Evolutionary conservation across 2,329 filamentous ascomycete genomes (phyloP), one percentile per base, ranked within the genome.

Genomic region (Hypoxylon sp.): DNA sequence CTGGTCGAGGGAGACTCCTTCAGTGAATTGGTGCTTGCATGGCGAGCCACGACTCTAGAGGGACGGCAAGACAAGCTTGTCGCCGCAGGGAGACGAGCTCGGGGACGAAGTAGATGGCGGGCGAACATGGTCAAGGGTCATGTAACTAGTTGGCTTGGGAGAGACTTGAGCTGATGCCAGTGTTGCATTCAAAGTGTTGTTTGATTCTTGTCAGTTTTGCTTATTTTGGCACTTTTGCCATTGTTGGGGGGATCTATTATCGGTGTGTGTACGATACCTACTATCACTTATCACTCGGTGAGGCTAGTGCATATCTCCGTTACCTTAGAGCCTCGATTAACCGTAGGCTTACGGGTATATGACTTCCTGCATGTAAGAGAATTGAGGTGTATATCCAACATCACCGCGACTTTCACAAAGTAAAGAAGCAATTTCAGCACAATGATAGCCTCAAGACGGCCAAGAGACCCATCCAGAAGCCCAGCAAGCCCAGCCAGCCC

Each of bases 21-120:
- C 9, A 43, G 57, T 17, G 62, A 17, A 29, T 59, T 43, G 10
- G 64, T 67, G 48, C 66, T 69, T 17, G 63, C 60, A 29, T 63
- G 67, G 33, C 67, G 65, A 18, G 38, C 29, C 24, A 43, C 31
- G 11, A 55, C 55, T 47, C 62, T 57, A 10, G 42, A 59, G 18
- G 35, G 4, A 15, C 48, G 31, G 37, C 53, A 61, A 42, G 48
- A 48, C 27, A 61, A 29, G 20, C 52, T 55, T 35, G 60, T 55
- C 50, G 42, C 48, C 41, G 63, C 33, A 41, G 60, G 51, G 37
- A 66, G 57, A 52, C 64, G 65, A 31, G 65, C 60, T 29, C 63
- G 49, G 17, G 48, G 64, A 24, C 62, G 62, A 33, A 65, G 40
- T 3, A 68, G 42, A n/a, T 58, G 64, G 17, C 57, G 62, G 20